Percentiles rank a stretch among this genome's conserved stretches.
These are phyloP conservation scores for Myochromella boudieri DNA, from an alignment of 768 basidiomycete species.

Conservation along the genomic window DNA sequence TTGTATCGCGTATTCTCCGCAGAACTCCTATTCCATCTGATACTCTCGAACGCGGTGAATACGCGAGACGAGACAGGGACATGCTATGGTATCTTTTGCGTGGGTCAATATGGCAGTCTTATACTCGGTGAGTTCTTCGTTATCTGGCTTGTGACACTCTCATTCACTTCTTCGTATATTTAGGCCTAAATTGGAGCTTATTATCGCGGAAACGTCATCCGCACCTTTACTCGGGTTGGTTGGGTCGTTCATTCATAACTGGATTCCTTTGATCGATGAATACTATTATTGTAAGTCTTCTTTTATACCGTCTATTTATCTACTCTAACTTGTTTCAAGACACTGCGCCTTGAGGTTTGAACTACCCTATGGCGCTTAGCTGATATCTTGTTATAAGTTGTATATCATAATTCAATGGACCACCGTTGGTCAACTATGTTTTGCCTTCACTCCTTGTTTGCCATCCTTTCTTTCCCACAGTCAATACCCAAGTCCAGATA, in stretches of 20 bases:
- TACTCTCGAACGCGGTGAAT: constrained; percentile 70
- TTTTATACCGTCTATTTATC: constrained; percentile 8
- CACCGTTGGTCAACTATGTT: neutral
- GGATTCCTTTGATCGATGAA: constrained; percentile 87
- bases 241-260: constrained; percentile 72
- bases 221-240: constrained; percentile 69
- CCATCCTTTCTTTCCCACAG: neutral
- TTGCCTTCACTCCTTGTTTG: neutral
- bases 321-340: constrained; percentile 25
- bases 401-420: constrained; percentile 14
- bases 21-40: constrained; percentile 62
- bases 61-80: constrained; percentile 79
- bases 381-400: constrained; percentile 8
- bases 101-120: constrained; percentile 82
- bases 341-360: constrained; percentile 36
- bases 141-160: constrained; percentile 9
- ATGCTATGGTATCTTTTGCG: constrained; percentile 84
- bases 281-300: constrained; percentile 83
- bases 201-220: constrained; percentile 53
- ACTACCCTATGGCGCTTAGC: constrained; percentile 1
- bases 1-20: constrained; percentile 75
- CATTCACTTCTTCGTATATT: too few relatives aligned
- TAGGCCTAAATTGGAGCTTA: constrained; percentile 73
- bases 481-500: constrained; percentile 4
- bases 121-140: constrained; percentile 55